Base-by-base conservation (phyloP, 164 flowering plant genomes). In the Aristolochia fimbriata region DNA sequence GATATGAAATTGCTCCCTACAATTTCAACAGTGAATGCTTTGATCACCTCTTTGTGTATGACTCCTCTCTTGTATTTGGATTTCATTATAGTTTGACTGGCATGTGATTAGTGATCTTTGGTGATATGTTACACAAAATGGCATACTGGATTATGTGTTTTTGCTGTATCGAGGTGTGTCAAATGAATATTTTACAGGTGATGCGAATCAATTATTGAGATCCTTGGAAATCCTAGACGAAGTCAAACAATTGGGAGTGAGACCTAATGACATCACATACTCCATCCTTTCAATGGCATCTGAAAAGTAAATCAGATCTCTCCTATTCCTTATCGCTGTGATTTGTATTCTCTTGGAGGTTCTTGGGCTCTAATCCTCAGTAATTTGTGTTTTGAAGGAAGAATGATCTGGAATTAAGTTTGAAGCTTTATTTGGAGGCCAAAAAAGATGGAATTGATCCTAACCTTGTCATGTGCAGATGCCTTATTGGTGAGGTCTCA, bases 31-130 rank as follows among this genome's bases (percentile, higher is more conserved):
- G 68, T 93, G 76, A 93, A 93, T 77, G 98, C 97, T 47, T 74
- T 90, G 66, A 79, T 93, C 64, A 93, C 90, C 62, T 82, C 92
- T 60, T 78, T 93, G 68, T 93, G 98, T 93, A 83, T 69, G 94
- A 71, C 55, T 25, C 17, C 22, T 59, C 10, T 24, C 3, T 51
- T n/a, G 51, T 41, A 50, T 3, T 50, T 22, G 12, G 23, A 19
- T 50, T 50, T 15, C 57, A 23, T 6, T 54, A 21, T 54, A n/a
- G 7, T n/a, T 22, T 16, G 23, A 50, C 10, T 22, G n/a, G 2
- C 21, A 50, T 22, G 11, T 50, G 8, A n/a, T 15, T 50, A 16
- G 22, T 50, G 20, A n/a, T 2, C 10, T 22, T 23, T 19, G 20
- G 20, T 15, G 0, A 50, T 50, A n/a, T 50, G 53, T 16, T 16